Conservation (phyloP, 495 filamentous ascomycete species). For the Lasiosphaeriaceae sp. region DNA sequence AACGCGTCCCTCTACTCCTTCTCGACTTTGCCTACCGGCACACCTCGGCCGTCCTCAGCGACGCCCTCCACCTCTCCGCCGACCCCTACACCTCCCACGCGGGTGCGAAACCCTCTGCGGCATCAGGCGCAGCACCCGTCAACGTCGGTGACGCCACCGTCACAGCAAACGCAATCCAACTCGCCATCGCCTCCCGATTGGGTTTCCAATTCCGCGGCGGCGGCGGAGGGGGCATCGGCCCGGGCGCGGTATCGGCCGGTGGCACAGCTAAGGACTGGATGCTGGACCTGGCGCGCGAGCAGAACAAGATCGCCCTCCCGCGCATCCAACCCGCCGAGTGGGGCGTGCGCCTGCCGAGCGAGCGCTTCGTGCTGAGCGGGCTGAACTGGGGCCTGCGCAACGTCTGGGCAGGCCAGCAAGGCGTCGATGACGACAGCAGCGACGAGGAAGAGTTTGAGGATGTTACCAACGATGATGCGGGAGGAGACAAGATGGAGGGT, state of each 20-base stretch:
- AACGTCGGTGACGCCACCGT: slow-evolving; percentile 44
- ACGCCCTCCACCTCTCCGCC: slow-evolving; percentile 59
- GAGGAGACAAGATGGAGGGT: slow-evolving; percentile 45
- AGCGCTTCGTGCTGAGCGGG: slow-evolving; percentile 88
- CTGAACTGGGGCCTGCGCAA: slow-evolving; percentile 78
- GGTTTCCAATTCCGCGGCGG: slow-evolving; percentile 52
- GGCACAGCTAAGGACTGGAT: slow-evolving; percentile 77
- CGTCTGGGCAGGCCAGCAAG: slow-evolving; percentile 57
- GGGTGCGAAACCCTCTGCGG: slow-evolving; percentile 41
- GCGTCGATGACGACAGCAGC: slow-evolving; percentile 43
- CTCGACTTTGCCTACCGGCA: slow-evolving; percentile 95
- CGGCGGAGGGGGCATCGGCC: slow-evolving; percentile 30
- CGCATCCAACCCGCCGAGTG: slow-evolving; percentile 65
- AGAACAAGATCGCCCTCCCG: slow-evolving; percentile 78
- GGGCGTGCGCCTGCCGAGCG: slow-evolving; percentile 80
- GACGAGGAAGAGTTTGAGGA: slow-evolving; percentile 39
- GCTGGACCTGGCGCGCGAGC: slow-evolving; percentile 73
- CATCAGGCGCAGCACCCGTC: slow-evolving; percentile 42
- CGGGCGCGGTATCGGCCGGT: slow-evolving; percentile 44
- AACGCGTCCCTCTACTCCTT: slow-evolving; percentile 88
- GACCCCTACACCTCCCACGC: slow-evolving; percentile 59
- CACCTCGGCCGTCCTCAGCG: slow-evolving; percentile 59
- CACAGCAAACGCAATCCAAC: slow-evolving; percentile 43
- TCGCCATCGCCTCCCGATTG: slow-evolving; percentile 47
- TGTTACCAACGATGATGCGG: slow-evolving; percentile 21